Evolutionary conservation across 352 stramenopile genomes (phyloP).

Genomic region (Phytophthora capsici): DNA sequence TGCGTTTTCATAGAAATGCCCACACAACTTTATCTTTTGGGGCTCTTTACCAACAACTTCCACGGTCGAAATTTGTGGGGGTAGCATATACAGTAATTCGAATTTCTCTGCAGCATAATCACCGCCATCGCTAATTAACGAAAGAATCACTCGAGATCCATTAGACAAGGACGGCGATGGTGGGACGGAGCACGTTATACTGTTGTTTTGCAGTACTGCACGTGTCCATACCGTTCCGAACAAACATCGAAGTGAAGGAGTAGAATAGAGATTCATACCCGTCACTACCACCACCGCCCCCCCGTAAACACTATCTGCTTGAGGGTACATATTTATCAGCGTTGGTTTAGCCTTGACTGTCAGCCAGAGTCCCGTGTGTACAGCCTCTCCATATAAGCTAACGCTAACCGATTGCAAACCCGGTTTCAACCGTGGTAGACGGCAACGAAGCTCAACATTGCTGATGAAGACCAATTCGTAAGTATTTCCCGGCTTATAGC

Average conservation of each 20-base stretch:
- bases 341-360: slow-evolving; percentile 28
- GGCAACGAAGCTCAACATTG: slow-evolving; percentile 33
- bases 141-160: slow-evolving; percentile 33
- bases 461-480: slow-evolving; percentile 27
- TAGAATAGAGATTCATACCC: slow-evolving; percentile 41
- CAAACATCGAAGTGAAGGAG: slow-evolving; percentile 36
- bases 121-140: slow-evolving; percentile 18
- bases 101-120: slow-evolving; percentile 40
- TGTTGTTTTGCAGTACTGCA: slow-evolving; percentile 28
- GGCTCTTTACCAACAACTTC: slow-evolving; percentile 12
- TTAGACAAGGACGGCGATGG: slow-evolving; percentile 8
- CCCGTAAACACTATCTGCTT: slow-evolving; percentile 37
- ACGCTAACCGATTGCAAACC: slow-evolving; percentile 28
- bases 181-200: slow-evolving; percentile 37
- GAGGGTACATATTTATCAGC: slow-evolving; percentile 38
- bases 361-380: slow-evolving; percentile 27
- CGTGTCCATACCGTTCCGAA: slow-evolving; percentile 35
- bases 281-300: slow-evolving; percentile 41
- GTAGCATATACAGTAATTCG: slow-evolving; percentile 34
- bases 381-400: slow-evolving; percentile 39
- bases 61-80: slow-evolving; percentile 34
- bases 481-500: not conserved
- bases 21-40: slow-evolving; percentile 24
- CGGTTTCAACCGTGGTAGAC: slow-evolving; percentile 31
- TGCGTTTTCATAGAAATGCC: slow-evolving; percentile 13